Conservation (phyloP, 768 basidiomycete genomes). For the Rhodotorula diobovata region DNA sequence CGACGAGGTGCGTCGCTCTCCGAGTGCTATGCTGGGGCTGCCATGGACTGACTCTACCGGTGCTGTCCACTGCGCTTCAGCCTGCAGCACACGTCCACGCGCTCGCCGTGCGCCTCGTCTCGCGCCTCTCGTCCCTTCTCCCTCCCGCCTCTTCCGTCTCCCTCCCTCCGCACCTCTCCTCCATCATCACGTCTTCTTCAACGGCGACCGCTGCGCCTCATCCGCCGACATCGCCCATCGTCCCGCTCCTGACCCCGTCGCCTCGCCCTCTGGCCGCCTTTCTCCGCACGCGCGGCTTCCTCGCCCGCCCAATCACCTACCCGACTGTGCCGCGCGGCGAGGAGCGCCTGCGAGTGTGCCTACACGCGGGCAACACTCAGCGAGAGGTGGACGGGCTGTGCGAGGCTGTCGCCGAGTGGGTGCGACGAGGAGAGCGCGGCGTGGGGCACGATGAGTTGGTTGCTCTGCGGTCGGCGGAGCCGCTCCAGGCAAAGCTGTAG, state of each 20-base stretch:
- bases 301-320: slow-evolving; percentile 50
- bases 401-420: slow-evolving; percentile 50
- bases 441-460: not conserved
- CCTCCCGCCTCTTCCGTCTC: slow-evolving; percentile 43
- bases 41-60: too few relatives aligned
- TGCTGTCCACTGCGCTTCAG: not conserved
- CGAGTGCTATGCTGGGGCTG: not conserved
- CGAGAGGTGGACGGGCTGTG: slow-evolving; percentile 62
- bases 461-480: not conserved
- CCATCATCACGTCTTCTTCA: not conserved
- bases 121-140: slow-evolving; percentile 44
- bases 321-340: slow-evolving; percentile 85
- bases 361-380: slow-evolving; percentile 69
- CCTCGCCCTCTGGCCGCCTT: slow-evolving; percentile 71
- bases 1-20: slow-evolving; percentile 22
- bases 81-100: slow-evolving; percentile 22
- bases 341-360: slow-evolving; percentile 80
- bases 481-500: not conserved
- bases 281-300: slow-evolving; percentile 51
- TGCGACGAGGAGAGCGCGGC: not conserved
- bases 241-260: slow-evolving; percentile 72
- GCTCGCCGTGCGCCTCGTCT: slow-evolving; percentile 25
- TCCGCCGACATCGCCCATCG: slow-evolving; percentile 61
- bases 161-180: slow-evolving; percentile 51
- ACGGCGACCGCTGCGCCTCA: not conserved